Base-by-base conservation (phyloP, 805 yeast species). In the Candida methanosorbosa region DNA sequence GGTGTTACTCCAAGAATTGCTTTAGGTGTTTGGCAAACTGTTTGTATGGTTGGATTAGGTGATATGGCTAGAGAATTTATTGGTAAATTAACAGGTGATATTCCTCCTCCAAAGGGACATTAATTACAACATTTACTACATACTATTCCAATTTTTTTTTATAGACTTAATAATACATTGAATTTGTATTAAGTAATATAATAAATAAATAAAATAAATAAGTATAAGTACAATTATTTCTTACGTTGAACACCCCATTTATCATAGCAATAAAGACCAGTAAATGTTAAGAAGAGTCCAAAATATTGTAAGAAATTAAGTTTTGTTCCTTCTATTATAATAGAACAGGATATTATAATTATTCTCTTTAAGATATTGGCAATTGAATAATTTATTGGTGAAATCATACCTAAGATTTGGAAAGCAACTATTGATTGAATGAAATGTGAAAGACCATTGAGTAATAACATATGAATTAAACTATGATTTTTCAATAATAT, bases 1-100 rank as follows among this genome's bases (percentile, higher is more conserved):
- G 98, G 98, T 56, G 96, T 88, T 30, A 78, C 97, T 13, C 97
- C 98, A 48, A 82, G 98, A 71, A 75, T 92, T 47, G 97, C 95
- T 37, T 72, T 92, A 45, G 94, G 97, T 51, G 81, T 90, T 43
- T 92, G 97, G 97, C 98, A 92, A 68, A 90, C 97, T 3, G 86
- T 90, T 30, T 90, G 94, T 60, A 90, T 90, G 97, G 97, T 90
- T 39, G 96, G 95, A 11, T 77, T 92, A 46, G 98, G 97, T 58
- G 98, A 92, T 55, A 84, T 87, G 61, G 87, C 87, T 23, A 81
- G 76, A 57, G 86, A 79, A 37, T 66, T 68, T 37, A 81, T 81
- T 34, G 84, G 70, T 22, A 68, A 59, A 38, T 36, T 78, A 39
- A 76, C 84, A 5, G 83, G 83, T 34, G 75, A 76, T 44, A 53